Percentiles rank a stretch among this genome's conserved stretches.
Conservation (phyloP, 352 stramenopile species). For the Phytophthora aleatoria region DNA sequence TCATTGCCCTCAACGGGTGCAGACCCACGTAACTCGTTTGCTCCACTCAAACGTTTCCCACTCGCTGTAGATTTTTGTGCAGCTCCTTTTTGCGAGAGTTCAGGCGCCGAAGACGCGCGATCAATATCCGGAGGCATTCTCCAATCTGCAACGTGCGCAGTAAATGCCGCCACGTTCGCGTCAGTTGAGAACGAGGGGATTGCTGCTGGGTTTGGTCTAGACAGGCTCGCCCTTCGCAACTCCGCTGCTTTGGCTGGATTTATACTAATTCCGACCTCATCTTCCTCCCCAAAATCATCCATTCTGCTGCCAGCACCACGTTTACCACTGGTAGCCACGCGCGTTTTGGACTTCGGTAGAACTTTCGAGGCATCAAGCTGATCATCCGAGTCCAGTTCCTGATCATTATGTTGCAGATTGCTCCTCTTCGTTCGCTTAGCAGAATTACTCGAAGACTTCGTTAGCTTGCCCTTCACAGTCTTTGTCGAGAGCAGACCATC, state of each 20-base stretch:
- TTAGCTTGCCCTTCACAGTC: neutral
- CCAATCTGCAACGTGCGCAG: slow-evolving; percentile 24
- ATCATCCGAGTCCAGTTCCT: slow-evolving; percentile 1
- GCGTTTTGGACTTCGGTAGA: slow-evolving; percentile 3
- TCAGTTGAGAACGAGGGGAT: slow-evolving; percentile 3
- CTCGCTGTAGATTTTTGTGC: neutral
- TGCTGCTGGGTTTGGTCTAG: slow-evolving; percentile 1
- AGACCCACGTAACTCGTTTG: slow-evolving; percentile 13
- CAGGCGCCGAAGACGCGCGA: neutral
- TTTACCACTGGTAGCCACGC: neutral
- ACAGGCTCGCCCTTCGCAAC: slow-evolving; percentile 14
- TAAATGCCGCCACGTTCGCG: slow-evolving; percentile 27
- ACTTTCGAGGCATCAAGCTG: neutral
- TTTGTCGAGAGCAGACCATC: neutral
- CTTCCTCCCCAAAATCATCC: neutral
- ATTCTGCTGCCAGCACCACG: neutral
- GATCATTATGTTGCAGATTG: neutral
- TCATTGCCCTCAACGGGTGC: slow-evolving; percentile 1
- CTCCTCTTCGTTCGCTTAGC: slow-evolving; percentile 3
- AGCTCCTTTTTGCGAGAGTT: slow-evolving; percentile 7
- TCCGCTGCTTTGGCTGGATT: slow-evolving; percentile 21
- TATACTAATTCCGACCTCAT: neutral
- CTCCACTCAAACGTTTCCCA: slow-evolving; percentile 5
- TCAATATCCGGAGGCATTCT: slow-evolving; percentile 14
- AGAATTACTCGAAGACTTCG: neutral